Evolutionary conservation across 2,329 filamentous ascomycete genomes (phyloP).

Genomic region (Aspergillus neotritici): DNA sequence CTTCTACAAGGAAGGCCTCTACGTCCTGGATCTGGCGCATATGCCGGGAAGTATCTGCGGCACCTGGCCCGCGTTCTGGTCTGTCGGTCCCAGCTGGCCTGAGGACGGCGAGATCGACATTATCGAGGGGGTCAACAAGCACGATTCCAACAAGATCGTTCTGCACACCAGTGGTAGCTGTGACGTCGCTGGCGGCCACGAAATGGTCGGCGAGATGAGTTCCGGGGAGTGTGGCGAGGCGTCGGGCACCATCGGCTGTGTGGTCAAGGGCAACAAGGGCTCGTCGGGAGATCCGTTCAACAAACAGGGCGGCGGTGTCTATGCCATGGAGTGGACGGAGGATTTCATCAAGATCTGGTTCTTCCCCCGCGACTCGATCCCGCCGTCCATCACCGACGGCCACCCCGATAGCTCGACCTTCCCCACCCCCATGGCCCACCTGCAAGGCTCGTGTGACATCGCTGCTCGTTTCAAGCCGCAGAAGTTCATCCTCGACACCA

Average conservation of each 20-base stretch:
- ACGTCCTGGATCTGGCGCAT: conserved; percentile 45
- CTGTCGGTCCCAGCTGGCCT: conserved; percentile 39
- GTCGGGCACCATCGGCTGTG: conserved; percentile 36
- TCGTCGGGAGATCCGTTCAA: conserved; percentile 53
- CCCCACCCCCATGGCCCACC: conserved; percentile 42
- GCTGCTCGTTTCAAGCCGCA: conserved; percentile 37
- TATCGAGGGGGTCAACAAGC: conserved; percentile 48
- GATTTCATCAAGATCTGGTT: conserved; percentile 49
- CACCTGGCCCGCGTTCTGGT: conserved; percentile 49
- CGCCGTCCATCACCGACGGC: conserved; percentile 40
- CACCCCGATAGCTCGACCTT: conserved; percentile 43
- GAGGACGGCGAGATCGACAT: conserved; percentile 47
- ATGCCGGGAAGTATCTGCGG: conserved; percentile 46
- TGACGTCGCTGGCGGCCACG: conserved; percentile 34
- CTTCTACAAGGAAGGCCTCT: conserved; percentile 42
- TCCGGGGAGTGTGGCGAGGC: conserved; percentile 46
- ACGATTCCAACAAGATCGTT: conserved; percentile 42
- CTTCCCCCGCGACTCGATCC: conserved; percentile 43
- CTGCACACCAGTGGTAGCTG: conserved; percentile 46
- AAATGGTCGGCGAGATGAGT: conserved; percentile 46
- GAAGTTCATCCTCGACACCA: conserved; percentile 46
- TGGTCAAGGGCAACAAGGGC: conserved; percentile 34
- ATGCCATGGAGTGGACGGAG: conserved; percentile 46
- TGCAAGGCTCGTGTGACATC: conserved; percentile 39
- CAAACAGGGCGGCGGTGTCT: conserved; percentile 43